Conservation (phyloP, 371 early-diverging fungal species). For the Mortierella sp. region DNA sequence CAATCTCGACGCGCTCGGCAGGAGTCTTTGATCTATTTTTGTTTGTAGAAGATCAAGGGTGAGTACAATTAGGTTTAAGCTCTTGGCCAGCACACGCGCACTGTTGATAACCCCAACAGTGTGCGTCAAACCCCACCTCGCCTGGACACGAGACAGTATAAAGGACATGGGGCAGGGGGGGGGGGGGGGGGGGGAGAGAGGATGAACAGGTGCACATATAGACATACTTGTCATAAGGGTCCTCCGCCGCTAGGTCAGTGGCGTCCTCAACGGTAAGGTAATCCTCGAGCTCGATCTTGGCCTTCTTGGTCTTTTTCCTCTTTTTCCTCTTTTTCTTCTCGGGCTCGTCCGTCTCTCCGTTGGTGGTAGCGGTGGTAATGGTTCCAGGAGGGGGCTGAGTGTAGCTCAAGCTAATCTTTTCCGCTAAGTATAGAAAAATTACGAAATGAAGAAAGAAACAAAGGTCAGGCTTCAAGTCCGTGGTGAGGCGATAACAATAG, state of each 20-base stretch:
- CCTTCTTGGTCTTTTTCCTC: slow-evolving; percentile 65
- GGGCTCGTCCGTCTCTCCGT: background rate
- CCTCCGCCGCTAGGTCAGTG: slow-evolving; percentile 59
- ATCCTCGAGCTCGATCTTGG: slow-evolving; percentile 68
- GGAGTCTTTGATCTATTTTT: slow-evolving; percentile 58
- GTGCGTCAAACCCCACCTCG: background rate
- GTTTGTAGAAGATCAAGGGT: background rate
- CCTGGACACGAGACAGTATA: background rate
- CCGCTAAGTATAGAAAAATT: background rate
- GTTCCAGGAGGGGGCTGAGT: background rate
- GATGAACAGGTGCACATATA: background rate
- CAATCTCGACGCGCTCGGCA: slow-evolving; percentile 69
- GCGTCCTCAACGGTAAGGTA: slow-evolving; percentile 38
- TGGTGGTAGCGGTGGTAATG: background rate
- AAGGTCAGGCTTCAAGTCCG: background rate
- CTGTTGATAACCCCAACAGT: background rate
- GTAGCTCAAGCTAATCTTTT: background rate
- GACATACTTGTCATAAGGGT: slow-evolving; percentile 58
- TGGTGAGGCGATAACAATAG: background rate
- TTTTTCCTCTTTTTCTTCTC: slow-evolving; percentile 66
- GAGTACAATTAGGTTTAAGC: background rate
- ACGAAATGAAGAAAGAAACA: background rate
- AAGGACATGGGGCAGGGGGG: too few species aligned
- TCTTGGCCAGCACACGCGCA: background rate
- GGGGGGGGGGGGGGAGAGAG: too few species aligned